phyloP scores from a whole-genome alignment of 1,284 basidiomycete genomes.

The Tilletia indica region DNA sequence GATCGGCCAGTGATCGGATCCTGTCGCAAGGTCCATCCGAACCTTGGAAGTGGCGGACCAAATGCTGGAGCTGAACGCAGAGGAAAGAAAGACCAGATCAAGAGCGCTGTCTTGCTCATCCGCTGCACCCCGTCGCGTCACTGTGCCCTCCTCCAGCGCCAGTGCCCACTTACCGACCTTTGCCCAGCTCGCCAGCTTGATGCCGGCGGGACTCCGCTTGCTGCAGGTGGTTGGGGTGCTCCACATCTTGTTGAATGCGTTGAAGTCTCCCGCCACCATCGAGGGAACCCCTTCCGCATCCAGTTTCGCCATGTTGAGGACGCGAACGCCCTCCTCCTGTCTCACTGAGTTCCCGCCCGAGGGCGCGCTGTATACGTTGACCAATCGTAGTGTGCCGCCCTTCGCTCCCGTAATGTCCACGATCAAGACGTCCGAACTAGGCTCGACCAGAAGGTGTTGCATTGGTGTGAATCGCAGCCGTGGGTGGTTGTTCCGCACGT shows the following conservation, averaged over 20 bases:
- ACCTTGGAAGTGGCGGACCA: not conserved
- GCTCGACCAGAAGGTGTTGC: no score
- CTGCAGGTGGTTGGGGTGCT: not conserved
- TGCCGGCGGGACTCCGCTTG: not conserved
- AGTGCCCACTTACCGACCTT: not conserved
- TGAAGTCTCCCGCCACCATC: not conserved
- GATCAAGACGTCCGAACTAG: no score
- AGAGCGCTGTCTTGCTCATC: not conserved
- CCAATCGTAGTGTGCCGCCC: no score
- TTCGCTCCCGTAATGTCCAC: no score
- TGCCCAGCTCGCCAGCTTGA: not conserved
- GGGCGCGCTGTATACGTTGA: conserved; percentile 1
- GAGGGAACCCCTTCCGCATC: not conserved
- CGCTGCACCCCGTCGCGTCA: not conserved
- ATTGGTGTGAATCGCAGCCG: no score
- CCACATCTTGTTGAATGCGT: not conserved
- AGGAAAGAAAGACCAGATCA: not conserved
- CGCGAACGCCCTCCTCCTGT: not conserved
- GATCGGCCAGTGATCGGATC: conserved; percentile 10
- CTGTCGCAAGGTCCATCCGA: not conserved
- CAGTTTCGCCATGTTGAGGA: not conserved
- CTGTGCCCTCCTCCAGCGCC: not conserved
- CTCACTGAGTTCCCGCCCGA: not conserved
- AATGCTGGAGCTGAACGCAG: not conserved
- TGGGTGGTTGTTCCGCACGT: no score